These are phyloP conservation scores for Geranium brycei DNA, from an alignment of 345 rosid genomes.

Conservation along the genomic window DNA sequence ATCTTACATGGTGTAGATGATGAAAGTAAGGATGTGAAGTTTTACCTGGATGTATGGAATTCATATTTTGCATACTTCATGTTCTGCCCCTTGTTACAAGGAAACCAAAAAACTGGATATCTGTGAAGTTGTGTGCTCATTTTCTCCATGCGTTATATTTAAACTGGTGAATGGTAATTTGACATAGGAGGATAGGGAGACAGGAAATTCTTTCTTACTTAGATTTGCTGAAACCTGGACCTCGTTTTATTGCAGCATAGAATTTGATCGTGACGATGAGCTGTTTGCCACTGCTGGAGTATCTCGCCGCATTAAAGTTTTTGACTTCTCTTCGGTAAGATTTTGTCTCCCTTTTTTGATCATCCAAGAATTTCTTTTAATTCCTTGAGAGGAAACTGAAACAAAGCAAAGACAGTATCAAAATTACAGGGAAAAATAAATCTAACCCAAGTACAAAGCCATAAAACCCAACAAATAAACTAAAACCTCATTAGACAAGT, in stretches of 20 bases:
- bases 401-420: no score
- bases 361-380: no score
- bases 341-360: not conserved
- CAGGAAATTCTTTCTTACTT: not conserved
- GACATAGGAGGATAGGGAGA: not conserved
- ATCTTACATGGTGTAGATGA: no score
- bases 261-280: conserved; percentile 94
- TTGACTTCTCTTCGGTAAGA: conserved; percentile 81
- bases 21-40: not conserved
- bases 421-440: no score
- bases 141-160: not conserved
- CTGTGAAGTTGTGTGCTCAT: not conserved
- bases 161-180: not conserved
- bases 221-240: conserved; percentile 8
- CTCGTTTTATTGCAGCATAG: conserved; percentile 54
- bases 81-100: not conserved
- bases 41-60: not conserved
- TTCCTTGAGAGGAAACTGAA: no score
- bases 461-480: no score
- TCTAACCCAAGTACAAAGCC: no score
- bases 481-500: no score
- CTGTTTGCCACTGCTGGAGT: conserved; percentile 97
- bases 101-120: not conserved
- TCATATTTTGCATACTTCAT: not conserved
- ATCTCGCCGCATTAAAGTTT: conserved; percentile 84